A percentile compares a stretch with the other conserved stretches of the same genome.
Conservation (phyloP, 345 rosid species). For the Isatis tinctoria region DNA sequence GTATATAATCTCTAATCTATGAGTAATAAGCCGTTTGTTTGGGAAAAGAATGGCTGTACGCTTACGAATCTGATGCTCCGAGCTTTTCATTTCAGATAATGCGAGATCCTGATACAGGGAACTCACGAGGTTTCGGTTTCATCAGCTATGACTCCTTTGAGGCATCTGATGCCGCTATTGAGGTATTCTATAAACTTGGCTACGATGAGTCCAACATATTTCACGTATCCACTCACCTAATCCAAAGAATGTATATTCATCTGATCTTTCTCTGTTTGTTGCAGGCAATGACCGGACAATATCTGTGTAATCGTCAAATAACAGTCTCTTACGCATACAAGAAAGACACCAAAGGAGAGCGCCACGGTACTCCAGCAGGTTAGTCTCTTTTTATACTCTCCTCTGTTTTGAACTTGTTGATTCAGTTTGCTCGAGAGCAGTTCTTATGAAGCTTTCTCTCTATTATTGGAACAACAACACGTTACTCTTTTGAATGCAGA, state of each 20-base stretch:
- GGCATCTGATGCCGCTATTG: conserved; percentile 98
- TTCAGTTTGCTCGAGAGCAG: not conserved
- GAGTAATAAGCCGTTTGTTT: not conserved
- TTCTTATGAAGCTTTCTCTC: not conserved
- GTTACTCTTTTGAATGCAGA: conserved; percentile 42
- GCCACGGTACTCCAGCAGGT: conserved; percentile 99
- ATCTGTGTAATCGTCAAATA: conserved; percentile 93
- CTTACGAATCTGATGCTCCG: conserved; percentile 10
- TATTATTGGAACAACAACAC: not conserved
- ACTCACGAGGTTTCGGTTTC: conserved; percentile 97
- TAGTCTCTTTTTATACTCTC: conserved; percentile 21
- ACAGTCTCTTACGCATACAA: conserved; percentile 96
- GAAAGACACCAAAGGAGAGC: conserved; percentile 99
- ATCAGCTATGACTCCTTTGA: conserved; percentile 98
- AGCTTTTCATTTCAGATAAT: conserved; percentile 54
- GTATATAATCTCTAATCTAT: not conserved
- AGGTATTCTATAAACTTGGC: conserved; percentile 40
- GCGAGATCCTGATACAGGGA: conserved; percentile 98
- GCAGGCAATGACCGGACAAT: conserved; percentile 97
- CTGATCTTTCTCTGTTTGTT: conserved; percentile 6
- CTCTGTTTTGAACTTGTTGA: not conserved
- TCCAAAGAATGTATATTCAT: not conserved
- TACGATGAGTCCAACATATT: not conserved
- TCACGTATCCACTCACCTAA: not conserved
- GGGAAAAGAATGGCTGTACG: not conserved